phyloP scores from a whole-genome alignment of 2,329 filamentous ascomycete genomes.

The Curvularia verruculosa region DNA sequence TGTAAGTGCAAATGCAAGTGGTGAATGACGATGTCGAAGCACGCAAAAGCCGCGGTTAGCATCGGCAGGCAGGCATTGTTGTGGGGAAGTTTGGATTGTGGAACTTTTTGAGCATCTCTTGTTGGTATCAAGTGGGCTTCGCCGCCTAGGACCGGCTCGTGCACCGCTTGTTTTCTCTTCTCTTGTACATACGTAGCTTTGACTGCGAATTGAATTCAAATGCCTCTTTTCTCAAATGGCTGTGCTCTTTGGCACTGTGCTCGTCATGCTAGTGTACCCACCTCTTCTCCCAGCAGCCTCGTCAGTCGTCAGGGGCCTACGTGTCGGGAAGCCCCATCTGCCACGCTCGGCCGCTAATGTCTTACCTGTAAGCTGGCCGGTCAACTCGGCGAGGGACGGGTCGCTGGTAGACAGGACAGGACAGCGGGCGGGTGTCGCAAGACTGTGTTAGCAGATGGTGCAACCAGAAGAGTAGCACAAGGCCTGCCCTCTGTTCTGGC shows the following conservation, averaged over 20 bases:
- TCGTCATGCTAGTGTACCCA: constrained; percentile 9
- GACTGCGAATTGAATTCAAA: constrained; percentile 10
- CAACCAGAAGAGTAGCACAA: constrained; percentile 1
- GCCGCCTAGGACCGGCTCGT: constrained; percentile 12
- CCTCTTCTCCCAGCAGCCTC: neutral
- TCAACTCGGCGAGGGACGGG: neutral
- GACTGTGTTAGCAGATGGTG: neutral
- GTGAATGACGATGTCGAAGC: neutral
- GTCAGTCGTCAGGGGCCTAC: constrained; percentile 6
- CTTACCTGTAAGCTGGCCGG: neutral
- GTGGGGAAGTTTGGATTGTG: constrained; percentile 5
- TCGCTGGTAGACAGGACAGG: neutral
- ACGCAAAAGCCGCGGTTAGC: neutral
- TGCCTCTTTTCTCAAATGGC: constrained; percentile 8
- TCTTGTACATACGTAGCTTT: constrained; percentile 24
- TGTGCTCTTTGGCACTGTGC: neutral
- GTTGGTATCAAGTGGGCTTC: constrained; percentile 19
- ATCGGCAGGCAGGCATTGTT: neutral
- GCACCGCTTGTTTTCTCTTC: constrained; percentile 19
- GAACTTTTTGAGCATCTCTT: constrained; percentile 3
- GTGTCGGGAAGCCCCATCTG: constrained; percentile 4
- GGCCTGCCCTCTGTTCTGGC: neutral
- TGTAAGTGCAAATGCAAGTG: constrained; percentile 18
- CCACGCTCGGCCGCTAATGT: neutral
- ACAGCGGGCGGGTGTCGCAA: neutral